phyloP scores from a whole-genome alignment of 2,329 filamentous ascomycete species.

The Ceratocystis huliohia region DNA sequence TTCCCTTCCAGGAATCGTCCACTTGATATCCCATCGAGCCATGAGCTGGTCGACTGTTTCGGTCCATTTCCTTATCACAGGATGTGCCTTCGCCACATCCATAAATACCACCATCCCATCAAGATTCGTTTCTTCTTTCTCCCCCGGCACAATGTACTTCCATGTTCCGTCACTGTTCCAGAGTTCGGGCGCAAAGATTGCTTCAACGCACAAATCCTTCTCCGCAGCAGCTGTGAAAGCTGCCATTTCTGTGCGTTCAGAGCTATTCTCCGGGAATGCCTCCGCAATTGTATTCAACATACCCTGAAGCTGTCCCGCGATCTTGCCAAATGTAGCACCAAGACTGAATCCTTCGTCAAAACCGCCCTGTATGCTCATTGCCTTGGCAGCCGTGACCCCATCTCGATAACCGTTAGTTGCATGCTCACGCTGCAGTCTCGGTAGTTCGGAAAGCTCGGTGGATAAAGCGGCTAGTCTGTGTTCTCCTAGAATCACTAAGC shows the following conservation, averaged over 20 bases:
- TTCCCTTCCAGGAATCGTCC: conserved; percentile 18
- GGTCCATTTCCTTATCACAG: conserved; percentile 48
- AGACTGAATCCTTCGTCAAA: conserved; percentile 86
- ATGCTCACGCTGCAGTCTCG: conserved; percentile 61
- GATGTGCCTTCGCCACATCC: conserved; percentile 55
- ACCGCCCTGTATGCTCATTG: conserved; percentile 62
- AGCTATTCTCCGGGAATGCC: conserved; percentile 30
- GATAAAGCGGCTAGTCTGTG: neutral
- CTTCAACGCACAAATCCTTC: conserved; percentile 46
- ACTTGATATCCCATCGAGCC: conserved; percentile 17
- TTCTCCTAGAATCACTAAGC: neutral
- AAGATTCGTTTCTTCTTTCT: conserved; percentile 29
- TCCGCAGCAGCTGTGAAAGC: conserved; percentile 38
- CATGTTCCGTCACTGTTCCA: conserved; percentile 60
- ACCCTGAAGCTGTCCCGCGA: conserved; percentile 63
- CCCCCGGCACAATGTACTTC: conserved; percentile 40
- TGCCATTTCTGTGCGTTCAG: conserved; percentile 24
- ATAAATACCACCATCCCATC: conserved; percentile 39
- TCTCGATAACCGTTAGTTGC: conserved; percentile 82
- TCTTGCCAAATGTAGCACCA: conserved; percentile 66
- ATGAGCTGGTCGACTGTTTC: conserved; percentile 11
- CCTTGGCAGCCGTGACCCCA: conserved; percentile 66
- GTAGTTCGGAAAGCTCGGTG: conserved; percentile 47
- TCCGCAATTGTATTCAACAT: conserved; percentile 57
- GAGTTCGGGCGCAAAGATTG: conserved; percentile 52